Conservation (phyloP, 2,329 filamentous ascomycete genomes). For the Penicillium fuscoglaucum region DNA sequence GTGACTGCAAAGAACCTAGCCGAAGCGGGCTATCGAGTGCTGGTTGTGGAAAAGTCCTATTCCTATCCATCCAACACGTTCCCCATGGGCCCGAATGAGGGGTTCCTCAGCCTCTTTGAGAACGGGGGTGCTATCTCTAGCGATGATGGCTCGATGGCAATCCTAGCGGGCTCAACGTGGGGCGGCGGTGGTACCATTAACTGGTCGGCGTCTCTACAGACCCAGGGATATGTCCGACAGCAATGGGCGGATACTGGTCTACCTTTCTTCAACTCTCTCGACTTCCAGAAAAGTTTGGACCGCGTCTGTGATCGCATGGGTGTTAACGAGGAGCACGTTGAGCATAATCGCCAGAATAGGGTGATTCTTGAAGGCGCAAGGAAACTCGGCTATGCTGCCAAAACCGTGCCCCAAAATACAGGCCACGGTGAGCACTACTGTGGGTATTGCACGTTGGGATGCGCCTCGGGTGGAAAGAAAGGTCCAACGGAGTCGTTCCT, state of each 20-base stretch:
- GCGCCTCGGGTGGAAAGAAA: constrained; percentile 69
- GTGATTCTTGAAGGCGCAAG: constrained; percentile 72
- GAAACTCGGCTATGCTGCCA: constrained; percentile 70
- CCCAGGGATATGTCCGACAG: constrained; percentile 72
- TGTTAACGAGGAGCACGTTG: constrained; percentile 63
- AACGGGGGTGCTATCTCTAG: constrained; percentile 60
- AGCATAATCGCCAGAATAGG: constrained; percentile 71
- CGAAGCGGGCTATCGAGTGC: constrained; percentile 70
- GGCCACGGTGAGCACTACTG: constrained; percentile 73
- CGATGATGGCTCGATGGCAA: constrained; percentile 58
- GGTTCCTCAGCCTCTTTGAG: constrained; percentile 66
- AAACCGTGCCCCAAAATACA: constrained; percentile 75
- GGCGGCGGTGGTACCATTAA: constrained; percentile 88
- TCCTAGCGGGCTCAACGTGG: constrained; percentile 72
- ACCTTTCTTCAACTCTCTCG: constrained; percentile 69
- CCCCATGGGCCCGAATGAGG: constrained; percentile 69
- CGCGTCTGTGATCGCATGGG: constrained; percentile 78
- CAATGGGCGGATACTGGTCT: constrained; percentile 76
- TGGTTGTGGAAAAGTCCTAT: constrained; percentile 82
- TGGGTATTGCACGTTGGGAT: constrained; percentile 63
- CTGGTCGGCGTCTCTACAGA: constrained; percentile 70
- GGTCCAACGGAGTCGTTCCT: constrained; percentile 76
- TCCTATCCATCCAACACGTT: constrained; percentile 71
- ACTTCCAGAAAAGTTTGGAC: constrained; percentile 78
- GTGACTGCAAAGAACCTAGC: constrained; percentile 79